phyloP scores from a whole-genome alignment of 352 stramenopile species.

The Phytophthora cryptogea region DNA sequence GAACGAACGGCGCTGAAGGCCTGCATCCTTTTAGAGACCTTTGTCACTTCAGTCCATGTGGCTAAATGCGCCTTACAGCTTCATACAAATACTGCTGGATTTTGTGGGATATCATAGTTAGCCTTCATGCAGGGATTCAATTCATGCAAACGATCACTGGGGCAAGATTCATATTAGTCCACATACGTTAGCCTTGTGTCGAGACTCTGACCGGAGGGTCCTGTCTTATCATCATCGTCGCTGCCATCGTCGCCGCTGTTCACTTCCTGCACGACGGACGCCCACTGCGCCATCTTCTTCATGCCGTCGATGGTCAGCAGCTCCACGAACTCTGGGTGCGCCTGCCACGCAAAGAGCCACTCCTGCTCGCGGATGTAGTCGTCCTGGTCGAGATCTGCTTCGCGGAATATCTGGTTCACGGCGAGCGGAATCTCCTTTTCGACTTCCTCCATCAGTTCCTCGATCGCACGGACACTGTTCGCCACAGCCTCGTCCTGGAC shows the following conservation, averaged over 20 bases:
- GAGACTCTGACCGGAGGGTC: conserved; percentile 26
- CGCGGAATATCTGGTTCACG: conserved; percentile 84
- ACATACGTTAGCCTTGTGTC: conserved; percentile 67
- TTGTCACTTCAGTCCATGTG: too few species aligned
- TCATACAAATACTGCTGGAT: neutral
- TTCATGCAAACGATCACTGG: neutral
- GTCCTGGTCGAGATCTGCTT: conserved; percentile 77
- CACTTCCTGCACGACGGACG: conserved; percentile 55
- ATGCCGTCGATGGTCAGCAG: conserved; percentile 86
- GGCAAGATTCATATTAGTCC: conserved; percentile 42
- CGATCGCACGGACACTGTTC: conserved; percentile 58
- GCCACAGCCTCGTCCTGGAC: conserved; percentile 57
- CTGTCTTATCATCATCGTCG: conserved; percentile 38
- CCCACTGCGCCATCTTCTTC: conserved; percentile 85
- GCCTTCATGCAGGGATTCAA: too few species aligned
- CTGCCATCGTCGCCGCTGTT: conserved; percentile 26
- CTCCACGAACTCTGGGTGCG: conserved; percentile 82
- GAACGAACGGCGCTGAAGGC: too few species aligned
- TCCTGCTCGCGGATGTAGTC: conserved; percentile 82
- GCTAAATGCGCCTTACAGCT: too few species aligned
- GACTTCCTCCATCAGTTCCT: conserved; percentile 76
- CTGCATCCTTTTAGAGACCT: too few species aligned
- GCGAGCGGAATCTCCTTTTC: conserved; percentile 83
- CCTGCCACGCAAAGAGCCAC: conserved; percentile 82
- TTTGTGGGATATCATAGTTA: conserved; percentile 8